Evolutionary conservation across 2,329 filamentous ascomycete species (phyloP).

Genomic region (Madurella mycetomatis): DNA sequence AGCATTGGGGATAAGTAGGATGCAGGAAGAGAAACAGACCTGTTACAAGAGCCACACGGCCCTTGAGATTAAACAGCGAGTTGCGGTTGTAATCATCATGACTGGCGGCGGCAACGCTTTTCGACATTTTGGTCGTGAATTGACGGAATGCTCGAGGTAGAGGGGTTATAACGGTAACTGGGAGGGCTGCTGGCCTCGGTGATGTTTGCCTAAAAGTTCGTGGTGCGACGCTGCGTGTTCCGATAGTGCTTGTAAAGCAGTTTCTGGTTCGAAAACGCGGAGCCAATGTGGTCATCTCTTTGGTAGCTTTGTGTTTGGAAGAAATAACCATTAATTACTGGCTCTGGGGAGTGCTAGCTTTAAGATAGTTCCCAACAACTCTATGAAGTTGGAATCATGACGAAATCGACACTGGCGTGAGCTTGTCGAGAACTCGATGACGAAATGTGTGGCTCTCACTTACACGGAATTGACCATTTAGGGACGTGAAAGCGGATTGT

Average conservation of each 20-base stretch:
- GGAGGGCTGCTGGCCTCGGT: background rate
- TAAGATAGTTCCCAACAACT: background rate
- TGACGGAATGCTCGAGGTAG: background rate
- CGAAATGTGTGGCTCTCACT: background rate
- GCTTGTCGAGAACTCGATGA: background rate
- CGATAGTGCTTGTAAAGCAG: conserved; percentile 1
- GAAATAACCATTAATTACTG: background rate
- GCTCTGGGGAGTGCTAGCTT: background rate
- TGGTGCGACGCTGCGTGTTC: conserved; percentile 1
- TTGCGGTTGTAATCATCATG: conserved; percentile 37
- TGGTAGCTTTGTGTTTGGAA: background rate
- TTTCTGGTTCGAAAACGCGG: conserved; percentile 5
- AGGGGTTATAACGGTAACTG: background rate
- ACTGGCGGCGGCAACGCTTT: conserved; percentile 27
- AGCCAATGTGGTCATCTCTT: conserved; percentile 8
- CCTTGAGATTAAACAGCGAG: conserved; percentile 45
- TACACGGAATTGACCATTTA: conserved; percentile 1
- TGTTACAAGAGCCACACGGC: conserved; percentile 41
- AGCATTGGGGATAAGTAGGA: conserved; percentile 13
- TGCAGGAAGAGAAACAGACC: conserved; percentile 12
- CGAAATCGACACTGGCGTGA: conserved; percentile 2
- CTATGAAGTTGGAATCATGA: conserved; percentile 8
- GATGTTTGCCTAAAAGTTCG: background rate
- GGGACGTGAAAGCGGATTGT: no score
- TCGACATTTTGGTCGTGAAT: conserved; percentile 24